Percentiles rank a stretch among this genome's conserved stretches.
phyloP scores from a whole-genome alignment of 202 grass and related monocot species.

The Carex sylvatica region DNA sequence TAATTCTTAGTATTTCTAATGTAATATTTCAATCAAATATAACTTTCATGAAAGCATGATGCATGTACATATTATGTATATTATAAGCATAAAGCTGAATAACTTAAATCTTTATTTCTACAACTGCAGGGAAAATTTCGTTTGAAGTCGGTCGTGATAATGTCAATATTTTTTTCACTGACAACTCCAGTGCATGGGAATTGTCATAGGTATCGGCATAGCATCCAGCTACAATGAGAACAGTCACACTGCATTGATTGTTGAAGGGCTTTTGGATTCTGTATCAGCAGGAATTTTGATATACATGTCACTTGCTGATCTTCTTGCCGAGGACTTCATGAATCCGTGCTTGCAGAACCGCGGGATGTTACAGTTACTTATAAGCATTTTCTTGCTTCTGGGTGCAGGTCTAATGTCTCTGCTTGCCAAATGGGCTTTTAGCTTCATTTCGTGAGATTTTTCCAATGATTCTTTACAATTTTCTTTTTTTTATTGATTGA shows the following conservation, averaged over 20 bases:
- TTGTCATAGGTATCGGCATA: slow-evolving; percentile 40
- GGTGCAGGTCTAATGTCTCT: slow-evolving; percentile 73
- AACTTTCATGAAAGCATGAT: not conserved
- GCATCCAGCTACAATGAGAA: slow-evolving; percentile 49
- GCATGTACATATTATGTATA: no score
- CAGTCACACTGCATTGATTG: slow-evolving; percentile 47
- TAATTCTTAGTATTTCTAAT: not conserved
- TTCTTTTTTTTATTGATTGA: no score
- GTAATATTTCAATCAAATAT: not conserved
- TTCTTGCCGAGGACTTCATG: slow-evolving; percentile 70
- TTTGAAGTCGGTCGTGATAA: slow-evolving; percentile 33
- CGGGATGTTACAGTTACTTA: slow-evolving; percentile 38
- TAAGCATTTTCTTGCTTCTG: slow-evolving; percentile 42
- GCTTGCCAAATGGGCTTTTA: slow-evolving; percentile 45
- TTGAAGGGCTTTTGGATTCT: slow-evolving; percentile 53
- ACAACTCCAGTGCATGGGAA: slow-evolving; percentile 69
- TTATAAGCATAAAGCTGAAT: not conserved
- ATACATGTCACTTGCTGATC: slow-evolving; percentile 73
- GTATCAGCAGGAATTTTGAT: slow-evolving; percentile 57
- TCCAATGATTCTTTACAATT: no score
- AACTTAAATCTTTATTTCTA: not conserved
- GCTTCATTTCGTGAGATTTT: no score
- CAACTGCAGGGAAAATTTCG: slow-evolving; percentile 56
- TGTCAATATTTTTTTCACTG: slow-evolving; percentile 71
- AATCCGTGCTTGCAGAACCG: slow-evolving; percentile 55